Percentiles rank a stretch among this genome's conserved stretches.
These are phyloP conservation scores for Incumbomyces lentus DNA, from an alignment of 2,329 filamentous ascomycete genomes.

Conservation along the genomic window DNA sequence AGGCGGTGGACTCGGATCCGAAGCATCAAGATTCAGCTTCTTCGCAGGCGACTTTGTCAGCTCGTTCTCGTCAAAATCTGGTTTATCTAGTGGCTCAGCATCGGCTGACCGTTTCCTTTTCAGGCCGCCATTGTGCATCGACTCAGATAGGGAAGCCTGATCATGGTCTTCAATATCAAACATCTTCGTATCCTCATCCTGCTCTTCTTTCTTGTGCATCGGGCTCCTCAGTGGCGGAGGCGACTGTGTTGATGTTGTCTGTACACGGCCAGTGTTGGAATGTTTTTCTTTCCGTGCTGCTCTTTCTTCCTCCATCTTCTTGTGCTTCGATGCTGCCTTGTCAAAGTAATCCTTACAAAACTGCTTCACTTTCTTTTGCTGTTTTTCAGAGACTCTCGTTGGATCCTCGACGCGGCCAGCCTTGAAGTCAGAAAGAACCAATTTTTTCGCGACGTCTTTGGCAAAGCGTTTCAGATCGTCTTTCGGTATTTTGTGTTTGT, in stretches of 20 bases:
- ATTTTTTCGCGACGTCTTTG: constrained; percentile 70
- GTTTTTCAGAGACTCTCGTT: constrained; percentile 63
- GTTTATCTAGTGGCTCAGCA: constrained; percentile 16
- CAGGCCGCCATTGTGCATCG: constrained; percentile 24
- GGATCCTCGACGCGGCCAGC: constrained; percentile 77
- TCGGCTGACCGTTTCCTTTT: constrained; percentile 53
- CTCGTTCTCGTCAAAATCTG: constrained; percentile 11
- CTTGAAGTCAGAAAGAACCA: constrained; percentile 87
- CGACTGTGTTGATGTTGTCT: constrained; percentile 20
- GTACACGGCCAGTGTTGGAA: constrained; percentile 18
- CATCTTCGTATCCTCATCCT: constrained; percentile 28
- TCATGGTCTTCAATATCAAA: constrained; percentile 34
- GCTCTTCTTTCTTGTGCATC: constrained; percentile 13
- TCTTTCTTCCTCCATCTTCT: constrained; percentile 56
- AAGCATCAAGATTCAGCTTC: constrained; percentile 12
- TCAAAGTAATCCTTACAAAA: constrained; percentile 80
- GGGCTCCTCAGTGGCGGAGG: constrained; percentile 15
- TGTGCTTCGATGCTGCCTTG: constrained; percentile 69
- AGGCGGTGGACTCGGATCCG: constrained; percentile 25
- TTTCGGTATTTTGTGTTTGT: constrained; percentile 73
- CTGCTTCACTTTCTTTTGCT: constrained; percentile 70
- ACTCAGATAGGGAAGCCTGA: constrained; percentile 22
- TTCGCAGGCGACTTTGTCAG: constrained; percentile 15
- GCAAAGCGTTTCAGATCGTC: constrained; percentile 59
- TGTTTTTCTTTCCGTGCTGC: constrained; percentile 32